Percentiles rank a stretch among this genome's conserved stretches.
Evolutionary conservation across 306 rosid genomes (phyloP).

Genomic region (Malus sieversii): DNA sequence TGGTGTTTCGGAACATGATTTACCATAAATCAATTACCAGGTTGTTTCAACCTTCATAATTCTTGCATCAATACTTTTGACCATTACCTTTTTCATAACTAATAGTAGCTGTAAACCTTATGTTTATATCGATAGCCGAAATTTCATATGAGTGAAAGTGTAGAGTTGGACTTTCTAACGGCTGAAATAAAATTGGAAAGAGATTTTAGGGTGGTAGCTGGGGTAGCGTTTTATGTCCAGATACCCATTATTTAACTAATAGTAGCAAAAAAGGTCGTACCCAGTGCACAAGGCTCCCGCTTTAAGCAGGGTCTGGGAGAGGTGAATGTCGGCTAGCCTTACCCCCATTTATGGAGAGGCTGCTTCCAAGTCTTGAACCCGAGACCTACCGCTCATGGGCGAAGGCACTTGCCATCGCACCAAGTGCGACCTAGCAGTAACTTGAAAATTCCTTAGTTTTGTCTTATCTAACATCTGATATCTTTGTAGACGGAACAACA

Average conservation of each 20-base stretch:
- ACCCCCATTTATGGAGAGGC: too few relatives aligned
- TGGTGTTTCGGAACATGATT: not conserved
- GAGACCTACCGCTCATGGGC: too few relatives aligned
- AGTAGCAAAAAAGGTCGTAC: too few relatives aligned
- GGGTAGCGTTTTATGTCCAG: not conserved
- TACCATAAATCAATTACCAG: not conserved
- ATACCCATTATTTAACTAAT: not conserved
- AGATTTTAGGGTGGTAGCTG: not conserved
- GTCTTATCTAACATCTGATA: constrained; percentile 23
- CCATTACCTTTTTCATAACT: not conserved
- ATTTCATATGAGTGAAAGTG: not conserved
- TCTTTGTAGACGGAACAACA: constrained; percentile 79
- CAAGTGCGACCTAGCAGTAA: too few relatives aligned
- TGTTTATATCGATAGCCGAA: not conserved
- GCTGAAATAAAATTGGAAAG: not conserved
- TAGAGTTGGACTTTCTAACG: not conserved
- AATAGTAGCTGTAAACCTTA: not conserved
- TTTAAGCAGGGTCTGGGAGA: too few relatives aligned
- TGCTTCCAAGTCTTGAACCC: too few relatives aligned
- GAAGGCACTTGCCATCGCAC: too few relatives aligned
- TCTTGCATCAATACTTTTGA: not conserved
- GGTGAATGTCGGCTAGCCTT: too few relatives aligned
- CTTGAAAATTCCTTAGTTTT: not conserved
- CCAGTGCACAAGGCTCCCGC: too few relatives aligned
- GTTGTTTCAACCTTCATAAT: not conserved